Evolutionary conservation across 768 basidiomycete genomes (phyloP).

Genomic region (Cystobasidium onofrii): DNA sequence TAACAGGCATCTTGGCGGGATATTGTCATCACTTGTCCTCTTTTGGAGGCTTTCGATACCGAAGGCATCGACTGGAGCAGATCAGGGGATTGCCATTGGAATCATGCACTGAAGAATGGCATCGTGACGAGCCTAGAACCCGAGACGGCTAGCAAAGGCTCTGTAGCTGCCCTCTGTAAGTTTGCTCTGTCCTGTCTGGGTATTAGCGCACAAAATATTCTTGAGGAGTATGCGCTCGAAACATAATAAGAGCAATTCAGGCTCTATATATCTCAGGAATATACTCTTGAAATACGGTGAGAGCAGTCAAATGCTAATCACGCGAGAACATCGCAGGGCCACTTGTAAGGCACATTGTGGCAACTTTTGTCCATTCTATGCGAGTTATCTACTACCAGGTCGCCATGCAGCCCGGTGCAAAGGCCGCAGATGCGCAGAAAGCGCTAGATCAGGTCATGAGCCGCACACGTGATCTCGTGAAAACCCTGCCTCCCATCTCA

Average conservation of each 20-base stretch:
- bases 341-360: not conserved
- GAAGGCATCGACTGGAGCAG: slow-evolving; percentile 7
- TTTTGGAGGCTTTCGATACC: not conserved
- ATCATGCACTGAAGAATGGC: not conserved
- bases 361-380: not conserved
- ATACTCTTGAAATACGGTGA: no score
- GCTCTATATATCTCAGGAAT: no score
- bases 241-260: no score
- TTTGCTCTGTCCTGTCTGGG: not conserved
- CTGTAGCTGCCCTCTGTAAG: not conserved
- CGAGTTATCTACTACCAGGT: not conserved
- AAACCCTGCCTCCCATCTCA: not conserved
- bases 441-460: not conserved
- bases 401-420: not conserved
- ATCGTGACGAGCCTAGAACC: not conserved
- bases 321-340: not conserved
- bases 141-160: not conserved
- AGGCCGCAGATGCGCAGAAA: not conserved
- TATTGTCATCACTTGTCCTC: not conserved
- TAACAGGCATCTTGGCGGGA: slow-evolving; percentile 6
- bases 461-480: not conserved
- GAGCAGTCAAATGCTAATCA: no score
- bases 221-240: no score
- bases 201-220: not conserved
- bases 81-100: not conserved